Percentiles rank a stretch among this genome's conserved stretches.
Evolutionary conservation across 495 filamentous ascomycete genomes (phyloP).

Genomic region (Aspergillus nanangensis): DNA sequence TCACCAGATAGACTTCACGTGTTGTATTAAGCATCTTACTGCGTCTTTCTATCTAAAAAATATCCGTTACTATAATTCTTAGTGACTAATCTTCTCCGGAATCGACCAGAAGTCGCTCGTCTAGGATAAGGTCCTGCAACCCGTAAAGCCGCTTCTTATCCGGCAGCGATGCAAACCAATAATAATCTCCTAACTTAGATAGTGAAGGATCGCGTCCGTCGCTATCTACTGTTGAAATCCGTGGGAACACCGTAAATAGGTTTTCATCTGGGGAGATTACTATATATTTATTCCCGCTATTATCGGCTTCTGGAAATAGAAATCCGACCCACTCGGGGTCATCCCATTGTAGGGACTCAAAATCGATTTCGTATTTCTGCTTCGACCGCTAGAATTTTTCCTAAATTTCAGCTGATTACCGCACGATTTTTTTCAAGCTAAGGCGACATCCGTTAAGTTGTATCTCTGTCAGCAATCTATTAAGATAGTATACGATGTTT

Average conservation of each 20-base stretch:
- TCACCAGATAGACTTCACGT: neutral
- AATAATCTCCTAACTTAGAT: neutral
- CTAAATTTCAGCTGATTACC: neutral
- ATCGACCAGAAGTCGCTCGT: neutral
- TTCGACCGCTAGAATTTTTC: neutral
- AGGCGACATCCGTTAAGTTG: neutral
- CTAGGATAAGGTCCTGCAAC: neutral
- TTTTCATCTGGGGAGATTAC: neutral
- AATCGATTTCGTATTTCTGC: neutral
- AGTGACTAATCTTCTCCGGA: neutral
- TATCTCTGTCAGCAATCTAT: neutral
- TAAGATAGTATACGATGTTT: neutral
- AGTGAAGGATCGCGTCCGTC: neutral
- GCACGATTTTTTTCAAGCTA: neutral
- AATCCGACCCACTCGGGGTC: neutral
- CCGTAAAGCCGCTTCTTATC: neutral
- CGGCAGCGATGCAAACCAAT: neutral
- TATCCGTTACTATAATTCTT: neutral
- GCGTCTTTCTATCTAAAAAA: neutral
- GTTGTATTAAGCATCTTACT: neutral
- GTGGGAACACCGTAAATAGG: neutral
- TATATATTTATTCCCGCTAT: neutral
- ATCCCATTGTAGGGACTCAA: neutral
- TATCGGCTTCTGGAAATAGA: neutral
- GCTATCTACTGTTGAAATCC: neutral